Percentiles rank a stretch among this genome's conserved stretches.
Conservation (phyloP, 192 early-diverging fungal species). For the Haplosporangium gracile region DNA sequence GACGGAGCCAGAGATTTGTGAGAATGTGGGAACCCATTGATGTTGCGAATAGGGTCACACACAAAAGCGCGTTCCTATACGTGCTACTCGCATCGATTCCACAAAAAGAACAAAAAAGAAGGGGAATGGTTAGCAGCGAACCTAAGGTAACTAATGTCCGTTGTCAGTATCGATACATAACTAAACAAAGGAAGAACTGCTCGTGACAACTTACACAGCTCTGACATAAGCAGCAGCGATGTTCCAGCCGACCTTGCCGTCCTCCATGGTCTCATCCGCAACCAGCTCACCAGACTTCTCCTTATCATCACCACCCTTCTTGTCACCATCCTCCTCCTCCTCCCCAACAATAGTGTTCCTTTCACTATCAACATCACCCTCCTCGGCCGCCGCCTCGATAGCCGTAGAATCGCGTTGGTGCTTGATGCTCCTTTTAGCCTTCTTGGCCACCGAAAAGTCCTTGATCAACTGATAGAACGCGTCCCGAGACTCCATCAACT, state of each 20-base stretch:
- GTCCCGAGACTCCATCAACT: constrained; percentile 68
- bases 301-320: background rate
- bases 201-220: constrained; percentile 43
- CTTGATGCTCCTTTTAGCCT: constrained; percentile 31
- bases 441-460: constrained; percentile 69
- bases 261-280: constrained; percentile 79
- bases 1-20: constrained; percentile 15
- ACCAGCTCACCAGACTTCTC: constrained; percentile 63
- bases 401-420: constrained; percentile 17
- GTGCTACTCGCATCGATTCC: background rate
- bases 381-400: background rate
- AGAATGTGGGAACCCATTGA: constrained; percentile 1
- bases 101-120: background rate
- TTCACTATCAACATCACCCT: background rate
- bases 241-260: constrained; percentile 80
- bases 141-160: too few species aligned
- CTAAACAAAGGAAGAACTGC: background rate
- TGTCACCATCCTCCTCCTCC: background rate
- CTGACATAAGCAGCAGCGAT: constrained; percentile 81
- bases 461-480: constrained; percentile 73
- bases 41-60: background rate
- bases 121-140: too few species aligned
- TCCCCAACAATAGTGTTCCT: background rate
- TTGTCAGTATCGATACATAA: background rate
- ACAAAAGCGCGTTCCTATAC: background rate